These are phyloP conservation scores for Sugiyamaella castrensis DNA, from an alignment of 1,139 yeast genomes.

Conservation along the genomic window DNA sequence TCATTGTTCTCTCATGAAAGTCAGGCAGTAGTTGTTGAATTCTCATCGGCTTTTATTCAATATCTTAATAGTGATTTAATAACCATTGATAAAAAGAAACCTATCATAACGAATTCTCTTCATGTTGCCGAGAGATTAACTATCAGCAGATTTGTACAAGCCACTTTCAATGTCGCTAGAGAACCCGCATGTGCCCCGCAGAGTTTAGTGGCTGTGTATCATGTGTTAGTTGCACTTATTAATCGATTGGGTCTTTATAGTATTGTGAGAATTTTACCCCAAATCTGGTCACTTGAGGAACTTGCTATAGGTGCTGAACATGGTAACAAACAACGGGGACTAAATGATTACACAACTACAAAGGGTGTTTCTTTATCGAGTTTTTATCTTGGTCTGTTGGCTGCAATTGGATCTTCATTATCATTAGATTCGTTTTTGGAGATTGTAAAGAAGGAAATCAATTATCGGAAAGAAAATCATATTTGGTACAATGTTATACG, in stretches of 20 bases:
- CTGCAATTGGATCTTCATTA: slow-evolving; percentile 23
- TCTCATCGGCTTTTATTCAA: slow-evolving; percentile 27
- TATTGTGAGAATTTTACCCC: slow-evolving; percentile 22
- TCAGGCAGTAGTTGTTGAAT: slow-evolving; percentile 30
- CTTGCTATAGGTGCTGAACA: slow-evolving; percentile 13
- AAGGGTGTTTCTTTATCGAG: slow-evolving; percentile 24
- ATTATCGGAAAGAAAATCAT: slow-evolving; percentile 19
- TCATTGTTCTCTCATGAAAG: slow-evolving; percentile 30
- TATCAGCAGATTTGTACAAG: slow-evolving; percentile 24
- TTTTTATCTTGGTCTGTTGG: slow-evolving; percentile 25
- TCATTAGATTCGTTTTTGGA: slow-evolving; percentile 19
- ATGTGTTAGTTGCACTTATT: slow-evolving; percentile 22
- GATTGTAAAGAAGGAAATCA: slow-evolving; percentile 20
- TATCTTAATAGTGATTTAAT: slow-evolving; percentile 24
- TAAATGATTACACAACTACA: background rate
- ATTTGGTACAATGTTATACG: slow-evolving; percentile 24
- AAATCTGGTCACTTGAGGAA: slow-evolving; percentile 23
- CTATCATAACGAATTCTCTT: slow-evolving; percentile 1
- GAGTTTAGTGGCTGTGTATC: slow-evolving; percentile 23
- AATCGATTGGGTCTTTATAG: slow-evolving; percentile 22
- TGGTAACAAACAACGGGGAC: background rate
- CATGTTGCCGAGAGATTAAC: slow-evolving; percentile 26
- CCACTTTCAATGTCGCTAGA: slow-evolving; percentile 20
- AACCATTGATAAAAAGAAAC: slow-evolving; percentile 17
- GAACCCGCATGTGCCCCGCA: slow-evolving; percentile 16